Evolutionary conservation across 129 eudicot species (phyloP).

Genomic region (Artemisia tridentata): DNA sequence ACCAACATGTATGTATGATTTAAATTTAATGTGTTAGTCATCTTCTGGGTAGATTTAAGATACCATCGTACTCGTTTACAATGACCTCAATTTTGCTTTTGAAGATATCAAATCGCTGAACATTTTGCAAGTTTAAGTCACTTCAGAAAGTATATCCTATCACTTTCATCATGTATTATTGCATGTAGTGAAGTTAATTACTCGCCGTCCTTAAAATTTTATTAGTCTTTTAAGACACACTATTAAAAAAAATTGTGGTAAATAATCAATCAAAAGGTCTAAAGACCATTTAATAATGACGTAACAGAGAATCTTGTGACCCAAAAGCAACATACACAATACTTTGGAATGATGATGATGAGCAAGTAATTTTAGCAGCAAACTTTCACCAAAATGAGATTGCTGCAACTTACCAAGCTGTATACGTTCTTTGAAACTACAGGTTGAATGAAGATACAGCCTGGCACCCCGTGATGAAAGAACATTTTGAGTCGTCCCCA

Average conservation of each 20-base stretch:
- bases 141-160: slow-evolving; percentile 2
- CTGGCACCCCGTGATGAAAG: slow-evolving; percentile 74
- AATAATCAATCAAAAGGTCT: not conserved
- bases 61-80: slow-evolving; percentile 5
- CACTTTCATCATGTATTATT: not conserved
- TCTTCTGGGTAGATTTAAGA: slow-evolving; percentile 8
- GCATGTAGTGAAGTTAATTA: not conserved
- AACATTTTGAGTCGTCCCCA: slow-evolving; percentile 52
- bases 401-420: slow-evolving; percentile 16
- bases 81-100: not conserved
- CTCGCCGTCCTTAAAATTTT: not conserved
- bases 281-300: not conserved
- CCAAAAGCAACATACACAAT: not conserved
- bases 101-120: not conserved
- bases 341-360: not conserved
- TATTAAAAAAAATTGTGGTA: not conserved
- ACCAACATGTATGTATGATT: slow-evolving; percentile 74
- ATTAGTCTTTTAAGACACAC: slow-evolving; percentile 2
- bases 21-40: not conserved
- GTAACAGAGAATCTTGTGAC: not conserved
- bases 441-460: slow-evolving; percentile 94
- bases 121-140: not conserved
- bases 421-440: slow-evolving; percentile 14
- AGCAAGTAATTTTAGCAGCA: not conserved
- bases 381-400: not conserved